Percentiles rank a stretch among this genome's conserved stretches.
phyloP scores from a whole-genome alignment of 108 stramenopile species.

The Skeletonema grethae region DNA sequence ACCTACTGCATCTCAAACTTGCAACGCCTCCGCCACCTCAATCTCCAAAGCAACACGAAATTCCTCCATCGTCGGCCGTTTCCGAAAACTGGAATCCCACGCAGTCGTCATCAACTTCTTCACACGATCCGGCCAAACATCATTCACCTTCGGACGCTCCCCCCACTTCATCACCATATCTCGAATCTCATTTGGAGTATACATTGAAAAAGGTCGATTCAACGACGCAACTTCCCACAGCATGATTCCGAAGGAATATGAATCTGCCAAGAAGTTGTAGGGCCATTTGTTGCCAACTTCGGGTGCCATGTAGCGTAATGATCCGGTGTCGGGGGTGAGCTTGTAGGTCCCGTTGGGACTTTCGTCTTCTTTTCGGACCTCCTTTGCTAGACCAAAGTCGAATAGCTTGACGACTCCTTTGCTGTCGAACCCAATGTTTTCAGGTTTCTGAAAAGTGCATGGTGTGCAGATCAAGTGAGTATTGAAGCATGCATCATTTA shows the following conservation, averaged over 20 bases:
- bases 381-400: conserved; percentile 76
- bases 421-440: conserved; percentile 72
- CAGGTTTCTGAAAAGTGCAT: conserved; percentile 21
- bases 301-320: conserved; percentile 65
- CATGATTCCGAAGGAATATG: conserved; percentile 73
- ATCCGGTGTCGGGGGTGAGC: conserved; percentile 80
- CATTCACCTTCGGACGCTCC: conserved; percentile 38
- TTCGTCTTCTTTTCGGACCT: conserved; percentile 17
- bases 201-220: conserved; percentile 63
- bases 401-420: conserved; percentile 64
- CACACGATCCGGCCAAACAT: conserved; percentile 42
- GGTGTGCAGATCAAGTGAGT: neutral
- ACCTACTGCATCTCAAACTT: neutral
- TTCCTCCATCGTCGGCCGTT: conserved; percentile 37
- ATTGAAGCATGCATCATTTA: neutral
- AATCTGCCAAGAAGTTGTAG: conserved; percentile 76
- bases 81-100: conserved; percentile 41
- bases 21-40: conserved; percentile 8
- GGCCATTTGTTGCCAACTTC: conserved; percentile 58
- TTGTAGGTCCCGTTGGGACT: conserved; percentile 60
- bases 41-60: conserved; percentile 23
- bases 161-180: conserved; percentile 44
- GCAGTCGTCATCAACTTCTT: conserved; percentile 27
- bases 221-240: conserved; percentile 63
- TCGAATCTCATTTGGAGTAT: conserved; percentile 31